These are phyloP conservation scores for Colletotrichum chrysophilum DNA, from an alignment of 2,329 filamentous ascomycete species.

Conservation along the genomic window DNA sequence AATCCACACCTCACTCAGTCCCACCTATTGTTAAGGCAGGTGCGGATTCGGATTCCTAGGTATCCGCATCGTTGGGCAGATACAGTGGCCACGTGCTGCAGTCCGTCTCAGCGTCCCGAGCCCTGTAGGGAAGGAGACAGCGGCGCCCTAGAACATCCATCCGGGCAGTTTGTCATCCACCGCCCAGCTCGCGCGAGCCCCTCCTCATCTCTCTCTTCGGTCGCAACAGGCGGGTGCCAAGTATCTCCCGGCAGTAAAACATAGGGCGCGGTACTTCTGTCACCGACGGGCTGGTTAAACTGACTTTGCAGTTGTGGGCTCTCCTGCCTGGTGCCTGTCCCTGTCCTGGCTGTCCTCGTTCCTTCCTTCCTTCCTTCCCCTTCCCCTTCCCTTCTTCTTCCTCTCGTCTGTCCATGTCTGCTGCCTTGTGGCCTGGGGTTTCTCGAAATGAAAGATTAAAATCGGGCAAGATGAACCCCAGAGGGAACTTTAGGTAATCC, in stretches of 20 bases:
- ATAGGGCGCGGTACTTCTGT: background rate
- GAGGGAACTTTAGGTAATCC: background rate
- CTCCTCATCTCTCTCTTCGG: background rate
- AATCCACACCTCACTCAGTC: no score
- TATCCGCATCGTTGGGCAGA: background rate
- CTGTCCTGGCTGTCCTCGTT: background rate
- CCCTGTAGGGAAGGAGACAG: background rate
- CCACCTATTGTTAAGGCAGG: background rate
- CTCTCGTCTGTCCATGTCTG: background rate
- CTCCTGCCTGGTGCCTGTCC: background rate
- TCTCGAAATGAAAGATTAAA: background rate
- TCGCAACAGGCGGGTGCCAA: background rate
- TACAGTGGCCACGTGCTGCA: constrained; percentile 10
- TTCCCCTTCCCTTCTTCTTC: background rate
- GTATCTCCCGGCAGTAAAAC: background rate
- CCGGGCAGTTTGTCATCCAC: background rate
- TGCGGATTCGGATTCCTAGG: background rate
- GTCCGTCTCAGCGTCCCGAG: background rate
- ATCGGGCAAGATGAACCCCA: background rate
- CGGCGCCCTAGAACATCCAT: background rate
- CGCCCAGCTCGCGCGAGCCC: background rate
- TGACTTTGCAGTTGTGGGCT: background rate
- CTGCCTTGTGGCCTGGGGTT: background rate
- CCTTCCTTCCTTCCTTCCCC: background rate
- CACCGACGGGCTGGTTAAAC: background rate